Base-by-base conservation (phyloP, 352 stramenopile species). In the Phytophthora multivora region DNA sequence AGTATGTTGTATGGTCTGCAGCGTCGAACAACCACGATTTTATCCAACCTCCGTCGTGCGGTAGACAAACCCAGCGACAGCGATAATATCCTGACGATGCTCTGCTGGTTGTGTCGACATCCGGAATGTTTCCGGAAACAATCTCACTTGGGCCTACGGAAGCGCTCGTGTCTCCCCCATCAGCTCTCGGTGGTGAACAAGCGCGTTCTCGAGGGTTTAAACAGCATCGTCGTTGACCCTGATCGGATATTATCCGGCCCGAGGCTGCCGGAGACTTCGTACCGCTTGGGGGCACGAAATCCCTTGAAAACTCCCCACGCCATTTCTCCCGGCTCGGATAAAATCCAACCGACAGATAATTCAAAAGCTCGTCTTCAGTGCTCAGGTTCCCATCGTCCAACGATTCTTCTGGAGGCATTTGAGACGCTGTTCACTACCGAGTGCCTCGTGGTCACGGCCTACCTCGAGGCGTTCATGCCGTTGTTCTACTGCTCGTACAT, bases 1-100 rank as follows among this genome's bases (percentile, higher is more conserved):
- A 12, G 41, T 5, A 63, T 58, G 40, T 15, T 75, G 3, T 75
- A 62, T 18, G 42, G 51, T 7, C 19, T 73, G 0, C 53, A 70
- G 0, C 30, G 19, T 19, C 33, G 45, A 0, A 71, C 46, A 1
- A 55, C 25, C 2, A 39, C 13, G 3, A 58, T 66, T 42, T 45
- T 58, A 13, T n/a, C 12, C 1, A 53, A 35, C 33, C 42, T 71
- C 19, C 43, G 35, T n/a, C 18, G 28, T 5, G 41, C n/a, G 7
- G 13, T 54, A 8, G 19, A 51, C 1, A 40, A 39, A 16, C 5
- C 13, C 10, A 2, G 11, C 7, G 19, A 57, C 7, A 30, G 19
- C 10, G 54, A 46, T 15, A 39, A 51, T 35, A 54, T 69, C 46
- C n/a, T 69, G n/a, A 15, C 40, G 10, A 49, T 58, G 30, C 56